These are phyloP conservation scores for Teratosphaeria nubilosa DNA, from an alignment of 2,329 filamentous ascomycete species.

Conservation along the genomic window DNA sequence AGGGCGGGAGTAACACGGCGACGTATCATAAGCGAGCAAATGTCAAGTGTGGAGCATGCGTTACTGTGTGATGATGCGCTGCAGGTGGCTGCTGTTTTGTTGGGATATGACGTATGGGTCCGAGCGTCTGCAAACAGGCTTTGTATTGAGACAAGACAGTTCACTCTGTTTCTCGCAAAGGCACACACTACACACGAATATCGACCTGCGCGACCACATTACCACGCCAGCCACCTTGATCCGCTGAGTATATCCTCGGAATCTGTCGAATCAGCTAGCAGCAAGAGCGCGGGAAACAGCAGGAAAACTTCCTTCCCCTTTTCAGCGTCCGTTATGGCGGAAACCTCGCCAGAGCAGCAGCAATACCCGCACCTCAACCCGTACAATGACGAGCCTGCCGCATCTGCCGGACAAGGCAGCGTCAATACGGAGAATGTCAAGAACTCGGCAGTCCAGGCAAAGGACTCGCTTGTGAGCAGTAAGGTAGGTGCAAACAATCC, in stretches of 20 bases:
- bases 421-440: constrained; percentile 4
- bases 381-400: constrained; percentile 4
- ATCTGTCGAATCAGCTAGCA: not conserved
- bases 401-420: constrained; percentile 5
- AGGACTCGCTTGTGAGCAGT: constrained; percentile 32
- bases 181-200: not conserved
- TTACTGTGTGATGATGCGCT: not conserved
- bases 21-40: not conserved
- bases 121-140: not conserved
- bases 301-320: not conserved
- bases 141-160: not conserved
- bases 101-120: not conserved
- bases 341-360: constrained; percentile 14
- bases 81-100: not conserved
- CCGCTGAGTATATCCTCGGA: not conserved
- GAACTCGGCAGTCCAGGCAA: constrained; percentile 15
- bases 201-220: no score
- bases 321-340: constrained; percentile 9
- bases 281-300: not conserved
- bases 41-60: not conserved
- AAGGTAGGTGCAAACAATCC: constrained; percentile 28
- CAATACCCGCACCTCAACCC: constrained; percentile 27
- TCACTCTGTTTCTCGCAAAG: not conserved
- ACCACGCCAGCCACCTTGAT: not conserved
- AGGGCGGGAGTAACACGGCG: not conserved